Evolutionary conservation across 2,329 filamentous ascomycete species (phyloP).

Genomic region (Colletotrichum simmondsii): DNA sequence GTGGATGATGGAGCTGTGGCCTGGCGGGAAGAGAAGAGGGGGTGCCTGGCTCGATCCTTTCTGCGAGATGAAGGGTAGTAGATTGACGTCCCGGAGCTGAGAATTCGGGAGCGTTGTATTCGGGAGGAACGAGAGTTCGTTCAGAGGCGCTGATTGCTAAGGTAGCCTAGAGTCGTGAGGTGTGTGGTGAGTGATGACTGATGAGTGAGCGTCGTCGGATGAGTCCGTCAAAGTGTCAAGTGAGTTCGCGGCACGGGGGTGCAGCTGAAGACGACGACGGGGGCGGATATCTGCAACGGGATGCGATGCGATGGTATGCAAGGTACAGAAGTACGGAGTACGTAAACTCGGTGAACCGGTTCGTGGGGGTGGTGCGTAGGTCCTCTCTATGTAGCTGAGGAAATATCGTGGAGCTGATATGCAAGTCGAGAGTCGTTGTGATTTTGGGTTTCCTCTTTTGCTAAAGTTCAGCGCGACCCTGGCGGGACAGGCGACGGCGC

Average conservation of each 20-base stretch:
- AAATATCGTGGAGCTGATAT: not conserved
- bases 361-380: not conserved
- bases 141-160: not conserved
- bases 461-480: not conserved
- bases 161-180: not conserved
- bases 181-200: not conserved
- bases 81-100: not conserved
- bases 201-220: not conserved
- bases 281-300: not conserved
- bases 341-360: not conserved
- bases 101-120: not conserved
- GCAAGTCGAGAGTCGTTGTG: not conserved
- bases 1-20: not conserved
- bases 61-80: not conserved
- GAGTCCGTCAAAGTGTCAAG: not conserved
- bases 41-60: not conserved
- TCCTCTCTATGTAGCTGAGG: not conserved
- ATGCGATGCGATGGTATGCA: not conserved
- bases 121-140: not conserved
- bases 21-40: not conserved
- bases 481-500: not conserved
- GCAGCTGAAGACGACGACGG: not conserved
- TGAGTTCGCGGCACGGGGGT: not conserved
- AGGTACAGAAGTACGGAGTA: not conserved
- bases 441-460: not conserved